phyloP scores from a whole-genome alignment of 805 yeast species.

The Naumovozyma baii region DNA sequence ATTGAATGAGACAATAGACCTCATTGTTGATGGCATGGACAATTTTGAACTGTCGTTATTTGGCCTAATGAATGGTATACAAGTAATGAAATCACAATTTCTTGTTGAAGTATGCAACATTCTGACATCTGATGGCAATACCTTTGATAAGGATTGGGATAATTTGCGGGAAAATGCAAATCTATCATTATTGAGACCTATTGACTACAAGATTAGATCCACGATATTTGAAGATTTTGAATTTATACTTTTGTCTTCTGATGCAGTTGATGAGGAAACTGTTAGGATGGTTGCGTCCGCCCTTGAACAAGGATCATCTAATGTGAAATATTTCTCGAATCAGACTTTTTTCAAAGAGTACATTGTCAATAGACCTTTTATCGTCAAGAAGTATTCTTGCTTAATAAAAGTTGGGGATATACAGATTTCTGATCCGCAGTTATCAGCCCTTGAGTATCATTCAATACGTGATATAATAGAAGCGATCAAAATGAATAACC shows the following conservation, averaged over 20 bases:
- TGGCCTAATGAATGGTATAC: background rate
- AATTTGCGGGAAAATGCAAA: background rate
- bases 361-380: too few species aligned
- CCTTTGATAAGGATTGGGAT: background rate
- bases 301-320: background rate
- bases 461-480: background rate
- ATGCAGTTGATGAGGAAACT: background rate
- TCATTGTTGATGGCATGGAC: background rate
- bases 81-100: background rate
- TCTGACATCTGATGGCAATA: background rate
- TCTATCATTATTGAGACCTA: too few species aligned
- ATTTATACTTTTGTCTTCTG: too few species aligned
- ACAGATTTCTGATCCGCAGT: background rate
- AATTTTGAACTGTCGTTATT: background rate
- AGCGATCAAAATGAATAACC: background rate
- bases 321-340: background rate
- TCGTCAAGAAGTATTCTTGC: background rate
- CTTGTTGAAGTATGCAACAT: background rate
- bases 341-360: background rate
- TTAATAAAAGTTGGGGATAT: background rate
- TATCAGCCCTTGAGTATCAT: background rate
- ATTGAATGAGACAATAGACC: background rate
- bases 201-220: background rate
- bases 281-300: background rate
- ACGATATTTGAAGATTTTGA: background rate